These are phyloP conservation scores for Kodamaea leandrae DNA, from an alignment of 805 yeast genomes.

Conservation along the genomic window DNA sequence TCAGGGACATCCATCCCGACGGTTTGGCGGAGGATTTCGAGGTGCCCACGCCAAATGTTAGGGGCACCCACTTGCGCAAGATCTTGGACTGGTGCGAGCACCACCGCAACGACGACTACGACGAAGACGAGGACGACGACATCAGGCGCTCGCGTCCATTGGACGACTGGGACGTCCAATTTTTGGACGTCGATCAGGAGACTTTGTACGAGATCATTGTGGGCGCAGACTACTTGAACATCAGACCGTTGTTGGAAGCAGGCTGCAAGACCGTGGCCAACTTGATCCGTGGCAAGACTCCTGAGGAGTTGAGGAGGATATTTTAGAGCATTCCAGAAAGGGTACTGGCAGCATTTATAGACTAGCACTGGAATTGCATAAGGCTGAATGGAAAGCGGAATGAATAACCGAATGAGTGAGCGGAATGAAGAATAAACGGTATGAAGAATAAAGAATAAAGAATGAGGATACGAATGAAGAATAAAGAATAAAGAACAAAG, in stretches of 20 bases:
- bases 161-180: constrained; percentile 9
- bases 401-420: background rate
- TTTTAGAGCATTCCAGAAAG: background rate
- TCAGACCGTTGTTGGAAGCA: constrained; percentile 42
- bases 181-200: constrained; percentile 24
- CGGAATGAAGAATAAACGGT: background rate
- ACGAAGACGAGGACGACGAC: constrained; percentile 11
- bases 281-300: constrained; percentile 39
- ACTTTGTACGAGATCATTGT: constrained; percentile 48
- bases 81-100: constrained; percentile 11
- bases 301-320: constrained; percentile 8
- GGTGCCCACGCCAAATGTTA: constrained; percentile 16
- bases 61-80: constrained; percentile 5
- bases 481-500: too few species aligned
- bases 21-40: constrained; percentile 10
- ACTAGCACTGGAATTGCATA: background rate
- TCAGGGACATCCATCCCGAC: constrained; percentile 8
- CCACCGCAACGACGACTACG: constrained; percentile 16
- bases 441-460: background rate
- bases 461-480: background rate
- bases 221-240: constrained; percentile 47
- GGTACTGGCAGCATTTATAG: background rate
- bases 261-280: constrained; percentile 50
- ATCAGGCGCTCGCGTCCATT: constrained; percentile 13
- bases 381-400: background rate